Evolutionary conservation across 768 basidiomycete species (phyloP).

Genomic region (Mycena vulgaris): DNA sequence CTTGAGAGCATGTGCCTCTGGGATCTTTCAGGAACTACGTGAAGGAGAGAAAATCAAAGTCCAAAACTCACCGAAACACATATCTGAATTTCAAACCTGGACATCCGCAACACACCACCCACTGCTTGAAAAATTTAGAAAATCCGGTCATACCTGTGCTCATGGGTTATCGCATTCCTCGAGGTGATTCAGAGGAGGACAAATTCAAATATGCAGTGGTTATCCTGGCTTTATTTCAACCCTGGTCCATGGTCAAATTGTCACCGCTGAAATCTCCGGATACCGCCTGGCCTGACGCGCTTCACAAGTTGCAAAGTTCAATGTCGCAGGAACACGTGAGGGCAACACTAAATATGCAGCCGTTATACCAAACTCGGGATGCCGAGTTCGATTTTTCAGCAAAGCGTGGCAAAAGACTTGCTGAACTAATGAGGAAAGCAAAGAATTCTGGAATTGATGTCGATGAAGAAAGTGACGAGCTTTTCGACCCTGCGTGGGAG

Average conservation of each 20-base stretch:
- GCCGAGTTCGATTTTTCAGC: conserved; percentile 26
- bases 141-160: conserved; percentile 4
- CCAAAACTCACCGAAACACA: conserved; percentile 14
- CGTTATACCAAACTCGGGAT: conserved; percentile 25
- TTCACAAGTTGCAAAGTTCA: not conserved
- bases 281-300: not conserved
- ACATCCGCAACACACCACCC: conserved; percentile 27
- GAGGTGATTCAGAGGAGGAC: conserved; percentile 22
- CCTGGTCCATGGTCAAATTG: conserved; percentile 8
- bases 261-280: conserved; percentile 17
- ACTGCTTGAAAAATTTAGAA: conserved; percentile 27
- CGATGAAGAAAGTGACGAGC: not conserved
- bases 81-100: conserved; percentile 16
- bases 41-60: conserved; percentile 12
- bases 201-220: conserved; percentile 19
- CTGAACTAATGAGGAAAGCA: conserved; percentile 1
- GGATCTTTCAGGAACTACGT: conserved; percentile 16
- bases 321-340: not conserved
- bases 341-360: conserved; percentile 25
- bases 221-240: conserved; percentile 23
- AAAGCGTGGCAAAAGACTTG: not conserved
- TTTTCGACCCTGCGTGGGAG: conserved; percentile 14
- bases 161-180: conserved; percentile 23
- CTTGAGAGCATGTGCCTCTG: conserved; percentile 10
- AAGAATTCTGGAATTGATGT: not conserved